These are phyloP conservation scores for Phascolomyces articulosus DNA, from an alignment of 371 early-diverging fungal species.

Conservation along the genomic window DNA sequence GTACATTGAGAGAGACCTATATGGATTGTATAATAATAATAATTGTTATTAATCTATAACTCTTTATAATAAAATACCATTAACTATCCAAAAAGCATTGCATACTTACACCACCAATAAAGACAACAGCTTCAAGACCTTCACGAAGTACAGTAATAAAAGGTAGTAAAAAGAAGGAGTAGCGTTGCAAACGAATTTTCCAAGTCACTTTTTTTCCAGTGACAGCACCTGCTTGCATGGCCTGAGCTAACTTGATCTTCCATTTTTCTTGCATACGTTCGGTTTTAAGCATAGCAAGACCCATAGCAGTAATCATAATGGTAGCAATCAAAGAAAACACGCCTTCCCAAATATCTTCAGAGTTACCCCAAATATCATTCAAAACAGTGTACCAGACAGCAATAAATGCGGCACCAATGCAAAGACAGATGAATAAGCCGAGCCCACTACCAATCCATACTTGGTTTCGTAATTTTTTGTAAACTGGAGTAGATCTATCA, in stretches of 20 bases:
- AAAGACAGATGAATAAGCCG: conserved; percentile 65
- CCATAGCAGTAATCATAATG: conserved; percentile 72
- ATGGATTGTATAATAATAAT: no score
- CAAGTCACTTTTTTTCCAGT: conserved; percentile 11
- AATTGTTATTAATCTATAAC: no score
- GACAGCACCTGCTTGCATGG: conserved; percentile 41
- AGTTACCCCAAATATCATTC: conserved; percentile 68
- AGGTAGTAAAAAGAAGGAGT: conserved; percentile 78
- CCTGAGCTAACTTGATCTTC: conserved; percentile 60
- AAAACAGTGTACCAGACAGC: conserved; percentile 67
- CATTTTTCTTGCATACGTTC: conserved; percentile 75
- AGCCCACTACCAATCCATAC: conserved; percentile 66
- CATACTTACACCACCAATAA: conserved; percentile 83
- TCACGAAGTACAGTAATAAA: conserved; percentile 82
- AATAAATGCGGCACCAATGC: conserved; percentile 75
- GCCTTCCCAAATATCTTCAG: conserved; percentile 83
- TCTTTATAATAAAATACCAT: no score
- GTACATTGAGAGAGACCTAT: conserved; percentile 68
- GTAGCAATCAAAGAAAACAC: conserved; percentile 73
- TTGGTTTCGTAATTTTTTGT: conserved; percentile 59
- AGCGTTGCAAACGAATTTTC: conserved; percentile 37
- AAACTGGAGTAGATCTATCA: conserved; percentile 38
- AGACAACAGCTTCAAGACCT: conserved; percentile 82
- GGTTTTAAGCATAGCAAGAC: conserved; percentile 71
- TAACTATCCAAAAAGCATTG: no score